Percentiles rank a stretch among this genome's conserved stretches.
Evolutionary conservation across 495 filamentous ascomycete species (phyloP).

Genomic region (Talaromyces ruber): DNA sequence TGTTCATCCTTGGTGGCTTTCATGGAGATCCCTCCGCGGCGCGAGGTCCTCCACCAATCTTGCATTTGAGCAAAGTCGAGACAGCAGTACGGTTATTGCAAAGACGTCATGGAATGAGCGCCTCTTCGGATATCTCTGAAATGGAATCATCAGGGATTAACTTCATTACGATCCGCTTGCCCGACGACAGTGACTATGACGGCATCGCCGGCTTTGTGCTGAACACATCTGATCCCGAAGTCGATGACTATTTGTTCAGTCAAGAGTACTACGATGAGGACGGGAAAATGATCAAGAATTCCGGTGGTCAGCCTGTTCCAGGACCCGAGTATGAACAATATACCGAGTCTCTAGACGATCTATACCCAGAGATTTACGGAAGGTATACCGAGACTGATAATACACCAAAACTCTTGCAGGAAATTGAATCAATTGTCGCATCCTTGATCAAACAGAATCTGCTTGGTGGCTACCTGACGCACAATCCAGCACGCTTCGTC

Average conservation of each 20-base stretch:
- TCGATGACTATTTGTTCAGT: slow-evolving; percentile 28
- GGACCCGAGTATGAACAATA: slow-evolving; percentile 36
- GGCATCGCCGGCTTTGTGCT: slow-evolving; percentile 10
- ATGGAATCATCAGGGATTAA: slow-evolving; percentile 11
- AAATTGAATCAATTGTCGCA: slow-evolving; percentile 70
- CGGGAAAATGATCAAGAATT: slow-evolving; percentile 23
- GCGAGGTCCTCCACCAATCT: slow-evolving; percentile 33
- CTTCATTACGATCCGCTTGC: slow-evolving; percentile 21
- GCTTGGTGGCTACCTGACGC: slow-evolving; percentile 80
- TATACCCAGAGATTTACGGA: slow-evolving; percentile 26
- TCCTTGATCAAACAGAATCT: slow-evolving; percentile 74
- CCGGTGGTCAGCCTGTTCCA: slow-evolving; percentile 20
- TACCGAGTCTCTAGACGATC: slow-evolving; percentile 27
- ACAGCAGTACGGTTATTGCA: slow-evolving; percentile 32
- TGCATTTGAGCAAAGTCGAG: slow-evolving; percentile 34
- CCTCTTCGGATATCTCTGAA: not conserved
- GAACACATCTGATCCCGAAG: slow-evolving; percentile 9
- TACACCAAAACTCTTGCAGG: slow-evolving; percentile 45
- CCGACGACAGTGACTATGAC: slow-evolving; percentile 25
- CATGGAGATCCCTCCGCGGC: slow-evolving; percentile 35
- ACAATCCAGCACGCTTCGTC: slow-evolving; percentile 65
- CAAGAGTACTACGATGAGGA: slow-evolving; percentile 26
- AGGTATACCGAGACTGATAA: slow-evolving; percentile 29
- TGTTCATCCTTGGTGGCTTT: slow-evolving; percentile 57
- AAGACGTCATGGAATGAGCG: slow-evolving; percentile 14